Evolutionary conservation across 139 green algal species (phyloP), one percentile per base, ranked within the genome.

Genomic region (Picocystis salinarum): DNA sequence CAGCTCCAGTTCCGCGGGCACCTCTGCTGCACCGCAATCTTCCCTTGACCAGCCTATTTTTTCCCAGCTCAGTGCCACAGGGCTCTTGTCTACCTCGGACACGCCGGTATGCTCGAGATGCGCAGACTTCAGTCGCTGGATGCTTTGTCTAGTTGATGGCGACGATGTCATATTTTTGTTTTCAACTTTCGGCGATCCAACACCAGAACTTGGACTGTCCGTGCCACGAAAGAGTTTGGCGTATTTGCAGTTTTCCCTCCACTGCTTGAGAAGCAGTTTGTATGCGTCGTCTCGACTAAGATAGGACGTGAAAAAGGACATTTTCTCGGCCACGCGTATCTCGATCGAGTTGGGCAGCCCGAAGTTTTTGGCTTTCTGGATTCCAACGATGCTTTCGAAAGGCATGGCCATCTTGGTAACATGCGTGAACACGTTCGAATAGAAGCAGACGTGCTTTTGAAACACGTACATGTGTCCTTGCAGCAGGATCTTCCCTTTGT

Each of bases 391-490:
- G 7, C 26, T 23, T 23, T 44, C 26, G 7, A 44, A 11, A 20
- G 36, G 20, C 7, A 44, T 9, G 20, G 36, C 24, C 36, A 20
- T 9, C 36, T 44, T 44, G 7, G 36, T 44, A 20, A 44, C 26
- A 20, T 44, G 26, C 36, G 20, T 23, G 36, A 44, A 44, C 20
- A 44, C 36, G 36, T 44, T 44, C 36, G 36, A 44, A 20, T 44
- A 44, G 36, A 44, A 44, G 36, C 36, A 44, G 7, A 44, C 36
- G 10, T 44, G 26, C 9, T 23, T 20, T 9, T 19, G 26, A 20
- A 44, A 44, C 20, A 44, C 36, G 36, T 44, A 44, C 36, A 44
- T 44, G 9, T 44, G 25, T 44, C 36, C 36, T 11, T 44, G 36
- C 36, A 44, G 36, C 7, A 44, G 36, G 26, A 44, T 44, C 36